Evolutionary conservation across 2,329 filamentous ascomycete genomes (phyloP).

Genomic region (Penicillium corylophilum): DNA sequence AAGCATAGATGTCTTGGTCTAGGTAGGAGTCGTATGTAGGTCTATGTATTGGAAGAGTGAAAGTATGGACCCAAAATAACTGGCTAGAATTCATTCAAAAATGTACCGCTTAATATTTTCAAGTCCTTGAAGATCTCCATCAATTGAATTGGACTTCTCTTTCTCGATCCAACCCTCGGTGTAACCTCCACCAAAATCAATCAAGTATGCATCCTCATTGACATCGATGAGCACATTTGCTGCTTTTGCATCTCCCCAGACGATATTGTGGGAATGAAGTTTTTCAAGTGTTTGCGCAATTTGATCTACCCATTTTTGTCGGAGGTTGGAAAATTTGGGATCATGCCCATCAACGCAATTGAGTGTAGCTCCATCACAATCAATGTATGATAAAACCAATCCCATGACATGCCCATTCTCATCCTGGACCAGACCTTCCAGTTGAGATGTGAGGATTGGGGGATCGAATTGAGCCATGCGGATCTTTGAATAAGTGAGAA

Average conservation of each 20-base stretch:
- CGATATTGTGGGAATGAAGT: conserved; percentile 2
- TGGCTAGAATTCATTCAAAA: conserved; percentile 4
- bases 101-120: conserved; percentile 7
- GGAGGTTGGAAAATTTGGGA: conserved; percentile 5
- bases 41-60: too few species aligned
- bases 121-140: conserved; percentile 26
- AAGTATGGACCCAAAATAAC: too few species aligned
- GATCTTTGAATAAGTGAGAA: conserved; percentile 12
- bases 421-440: conserved; percentile 15
- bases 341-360: conserved; percentile 1
- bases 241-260: conserved; percentile 31
- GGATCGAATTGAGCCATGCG: conserved; percentile 9
- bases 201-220: conserved; percentile 22
- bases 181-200: conserved; percentile 31
- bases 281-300: conserved; percentile 3
- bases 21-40: too few species aligned
- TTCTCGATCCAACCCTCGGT: conserved; percentile 27
- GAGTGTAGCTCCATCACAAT: conserved; percentile 11
- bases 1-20: too few species aligned
- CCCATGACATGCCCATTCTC: conserved; percentile 10
- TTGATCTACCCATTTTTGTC: conserved; percentile 12
- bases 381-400: conserved; percentile 14
- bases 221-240: conserved; percentile 30
- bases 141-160: conserved; percentile 19
- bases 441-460: conserved; percentile 11